A percentile compares a stretch with the other conserved stretches of the same genome.
Conservation (phyloP, 768 basidiomycete genomes). For the Suillus spraguei region DNA sequence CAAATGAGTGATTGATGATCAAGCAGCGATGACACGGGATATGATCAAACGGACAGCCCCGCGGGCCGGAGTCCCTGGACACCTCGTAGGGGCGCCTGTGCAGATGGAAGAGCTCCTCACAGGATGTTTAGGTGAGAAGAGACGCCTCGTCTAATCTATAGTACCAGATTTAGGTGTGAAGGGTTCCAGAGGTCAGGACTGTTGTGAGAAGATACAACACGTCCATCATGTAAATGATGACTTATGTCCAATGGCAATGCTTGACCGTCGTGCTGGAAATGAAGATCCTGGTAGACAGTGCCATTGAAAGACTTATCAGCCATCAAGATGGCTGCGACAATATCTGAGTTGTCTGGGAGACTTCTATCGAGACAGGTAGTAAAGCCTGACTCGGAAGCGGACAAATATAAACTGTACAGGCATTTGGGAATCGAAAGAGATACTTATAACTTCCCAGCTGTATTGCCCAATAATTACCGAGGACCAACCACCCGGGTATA, state of each 20-base stretch:
- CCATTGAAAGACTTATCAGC: neutral
- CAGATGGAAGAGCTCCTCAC: neutral
- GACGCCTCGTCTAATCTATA: neutral
- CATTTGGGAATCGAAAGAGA: conserved; percentile 10
- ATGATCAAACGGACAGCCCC: conserved; percentile 7
- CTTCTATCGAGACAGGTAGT: conserved; percentile 4
- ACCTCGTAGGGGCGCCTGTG: neutral
- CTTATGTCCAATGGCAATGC: conserved; percentile 19
- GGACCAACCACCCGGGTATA: conserved; percentile 9
- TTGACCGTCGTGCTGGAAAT: conserved; percentile 29
- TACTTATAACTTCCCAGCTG: conserved; percentile 14
- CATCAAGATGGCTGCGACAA: conserved; percentile 6
- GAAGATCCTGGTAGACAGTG: conserved; percentile 13
- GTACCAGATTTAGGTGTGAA: neutral
- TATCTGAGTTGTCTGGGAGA: conserved; percentile 31
- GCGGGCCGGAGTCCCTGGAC: neutral
- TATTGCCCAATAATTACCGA: conserved; percentile 13
- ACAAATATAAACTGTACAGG: conserved; percentile 4
- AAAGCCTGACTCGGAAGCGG: conserved; percentile 13
- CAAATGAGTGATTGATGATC: neutral
- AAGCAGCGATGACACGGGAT: neutral
- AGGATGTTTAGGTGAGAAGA: neutral
- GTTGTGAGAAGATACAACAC: conserved; percentile 27
- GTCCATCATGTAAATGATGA: conserved; percentile 23
- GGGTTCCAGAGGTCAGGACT: conserved; percentile 9